Evolutionary conservation across 306 rosid species (phyloP), one percentile per base, ranked within the genome.

Genomic region (Sicyos edulis): DNA sequence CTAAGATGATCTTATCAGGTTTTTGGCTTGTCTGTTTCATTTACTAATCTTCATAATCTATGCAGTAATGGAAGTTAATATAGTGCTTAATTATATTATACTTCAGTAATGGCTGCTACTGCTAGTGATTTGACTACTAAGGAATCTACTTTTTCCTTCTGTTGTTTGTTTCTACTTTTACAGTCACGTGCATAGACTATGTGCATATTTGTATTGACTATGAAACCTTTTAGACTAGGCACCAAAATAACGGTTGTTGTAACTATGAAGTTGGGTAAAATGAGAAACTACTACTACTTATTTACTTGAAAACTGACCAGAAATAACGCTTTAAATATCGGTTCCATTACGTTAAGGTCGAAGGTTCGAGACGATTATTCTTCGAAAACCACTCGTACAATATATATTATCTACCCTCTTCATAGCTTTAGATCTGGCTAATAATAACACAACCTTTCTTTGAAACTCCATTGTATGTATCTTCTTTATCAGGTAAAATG

Each of bases 371-470:
- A 71, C 71, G 65, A 83, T 74, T 75, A 72, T 80, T 79, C 75
- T 77, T 83, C 78, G 65, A 71, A 73, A 65, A 60, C 70, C 73
- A 71, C 80, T 80, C 78, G 70, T 49, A 68, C 72, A 49, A 67
- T 45, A 67, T 78, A 79, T 75, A 26, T 51, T 75, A 70, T 78
- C 75, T 75, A 68, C 49, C 55, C 81, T 74, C 75, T 57, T 76
- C 82, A 71, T 72, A 73, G 85, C 80, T 73, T 78, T 72, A 79
- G 71, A 76, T 77, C 59, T 77, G 74, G 75, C 80, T 72, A 75
- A 9, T 72, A 75, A 9, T 32, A 32, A 74, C 79, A 80, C 20
- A 51, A 70, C 78, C 71, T 59, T 59, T 77, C 84, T 75, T 74
- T 65, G 74, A 74, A 79, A 40, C 53, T 49, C 53, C 53, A 49